phyloP scores from a whole-genome alignment of 1,284 basidiomycete genomes.

The Pseudozyma sp. region DNA sequence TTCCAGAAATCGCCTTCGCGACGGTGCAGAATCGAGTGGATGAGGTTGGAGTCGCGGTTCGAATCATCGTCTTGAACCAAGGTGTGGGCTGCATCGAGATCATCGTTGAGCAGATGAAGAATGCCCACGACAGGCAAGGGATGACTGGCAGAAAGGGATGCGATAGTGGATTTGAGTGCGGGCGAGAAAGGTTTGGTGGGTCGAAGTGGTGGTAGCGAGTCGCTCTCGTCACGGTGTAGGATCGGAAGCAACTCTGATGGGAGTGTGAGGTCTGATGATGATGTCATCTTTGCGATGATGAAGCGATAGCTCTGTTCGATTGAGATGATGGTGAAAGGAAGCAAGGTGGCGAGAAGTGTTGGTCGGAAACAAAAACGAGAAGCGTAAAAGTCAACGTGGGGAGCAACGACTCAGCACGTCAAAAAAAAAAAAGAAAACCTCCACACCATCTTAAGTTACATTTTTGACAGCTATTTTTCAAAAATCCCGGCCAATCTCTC shows the following conservation, averaged over 20 bases:
- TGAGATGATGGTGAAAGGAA: neutral
- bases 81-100: conserved; percentile 44
- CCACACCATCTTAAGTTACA: neutral
- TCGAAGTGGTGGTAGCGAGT: conserved; percentile 32
- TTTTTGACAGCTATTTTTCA: neutral
- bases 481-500: too few relatives aligned
- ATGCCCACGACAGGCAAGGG: conserved; percentile 25
- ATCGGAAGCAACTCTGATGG: conserved; percentile 15
- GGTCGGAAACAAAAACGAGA: neutral
- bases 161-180: conserved; percentile 21
- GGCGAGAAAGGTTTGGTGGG: conserved; percentile 29
- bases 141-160: neutral
- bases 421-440: neutral
- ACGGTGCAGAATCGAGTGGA: conserved; percentile 55
- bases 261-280: neutral
- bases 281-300: conserved; percentile 1
- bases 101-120: conserved; percentile 57
- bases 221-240: conserved; percentile 11
- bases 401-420: neutral
- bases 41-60: conserved; percentile 34
- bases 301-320: neutral
- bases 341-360: conserved; percentile 5
- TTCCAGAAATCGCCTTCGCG: conserved; percentile 58
- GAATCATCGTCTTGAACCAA: conserved; percentile 52
- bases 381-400: neutral